Base-by-base conservation (phyloP, 2,329 filamentous ascomycete species). In the Capronia americana region DNA sequence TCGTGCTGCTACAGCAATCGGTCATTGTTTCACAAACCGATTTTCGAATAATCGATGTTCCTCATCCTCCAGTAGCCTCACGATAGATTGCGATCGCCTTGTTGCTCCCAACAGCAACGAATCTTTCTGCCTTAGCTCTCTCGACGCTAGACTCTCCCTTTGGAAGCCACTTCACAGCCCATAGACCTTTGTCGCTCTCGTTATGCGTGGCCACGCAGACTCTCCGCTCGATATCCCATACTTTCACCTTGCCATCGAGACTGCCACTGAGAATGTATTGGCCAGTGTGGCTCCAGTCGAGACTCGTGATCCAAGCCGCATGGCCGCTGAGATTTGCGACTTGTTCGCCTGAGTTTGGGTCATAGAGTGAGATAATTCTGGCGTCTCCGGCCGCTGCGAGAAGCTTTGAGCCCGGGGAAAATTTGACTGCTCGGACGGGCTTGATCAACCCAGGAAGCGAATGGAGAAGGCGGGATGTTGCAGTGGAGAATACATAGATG, bases 221-320 rank as follows among this genome's bases (percentile, higher is more conserved):
- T 64, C 88, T 86, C 38, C 89, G 87, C 73, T 97, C 93, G 66
- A 97, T 87, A 32, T 92, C 94, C 95, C 95, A 99, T 32, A 98
- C 91, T 79, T 97, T 97, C 67, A 91, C 92, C 78, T 96, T 97
- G 44, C 95, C 94, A 75, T 98, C 93, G 77, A 96, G 92, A 1
- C 91, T 88, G 56, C 92, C 92, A 74, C 91, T 96, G 2, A 98
- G 84, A 12, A 99, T 82, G 77, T 92, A 97, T 79, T 98, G 94
- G 56, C 95, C 95, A 4, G 91, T 96, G 74, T 92, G 87, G 77
- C 90, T 98, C 92, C 94, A 99, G 77, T 97, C 92, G 51, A 98
- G 83, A 34, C 90, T 90, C 68, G 94, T 91, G 71, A 99, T 89
- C 95, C 94, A 99, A 4, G 92, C 90, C 0, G 87, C 85, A 76